Evolutionary conservation across 2,329 filamentous ascomycete species (phyloP).

Genomic region (Colletotrichum chrysophilum): DNA sequence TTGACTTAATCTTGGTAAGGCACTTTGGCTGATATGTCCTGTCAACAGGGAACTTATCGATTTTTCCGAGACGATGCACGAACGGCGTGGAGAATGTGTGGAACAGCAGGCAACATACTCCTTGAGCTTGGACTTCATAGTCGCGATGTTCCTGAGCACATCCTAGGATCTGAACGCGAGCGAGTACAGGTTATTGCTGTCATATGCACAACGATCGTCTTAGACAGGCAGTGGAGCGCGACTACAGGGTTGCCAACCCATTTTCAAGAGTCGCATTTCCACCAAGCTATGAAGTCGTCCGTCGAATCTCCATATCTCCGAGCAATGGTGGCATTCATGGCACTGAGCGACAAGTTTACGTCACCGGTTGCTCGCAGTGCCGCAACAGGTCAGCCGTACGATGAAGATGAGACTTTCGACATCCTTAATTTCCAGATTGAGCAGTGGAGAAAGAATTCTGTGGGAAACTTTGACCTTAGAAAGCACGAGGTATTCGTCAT

Average conservation of each 20-base stretch:
- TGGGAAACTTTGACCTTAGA: not conserved
- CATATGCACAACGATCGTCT: slow-evolving; percentile 12
- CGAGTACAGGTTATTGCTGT: not conserved
- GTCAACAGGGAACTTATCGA: slow-evolving; percentile 24
- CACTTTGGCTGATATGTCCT: not conserved
- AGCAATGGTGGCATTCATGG: slow-evolving; percentile 8
- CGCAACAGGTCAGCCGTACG: not conserved
- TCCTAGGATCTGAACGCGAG: not conserved
- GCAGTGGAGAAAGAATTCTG: not conserved
- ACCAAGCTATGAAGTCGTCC: not conserved
- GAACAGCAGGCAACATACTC: slow-evolving; percentile 27
- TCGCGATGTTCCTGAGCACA: slow-evolving; percentile 27
- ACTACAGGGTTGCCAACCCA: slow-evolving; percentile 21
- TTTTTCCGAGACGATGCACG: slow-evolving; percentile 28
- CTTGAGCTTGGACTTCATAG: slow-evolving; percentile 32
- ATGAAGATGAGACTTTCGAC: not conserved
- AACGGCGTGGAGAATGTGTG: slow-evolving; percentile 32
- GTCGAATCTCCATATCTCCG: not conserved
- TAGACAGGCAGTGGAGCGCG: slow-evolving; percentile 25
- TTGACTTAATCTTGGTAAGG: not conserved
- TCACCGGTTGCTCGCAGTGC: not conserved
- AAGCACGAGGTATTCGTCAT: not conserved
- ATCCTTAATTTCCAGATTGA: not conserved
- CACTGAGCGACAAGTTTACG: not conserved
- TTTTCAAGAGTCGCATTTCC: slow-evolving; percentile 17